Base-by-base conservation (phyloP, 78 protist genomes). In the Parvularia atlantis region DNA sequence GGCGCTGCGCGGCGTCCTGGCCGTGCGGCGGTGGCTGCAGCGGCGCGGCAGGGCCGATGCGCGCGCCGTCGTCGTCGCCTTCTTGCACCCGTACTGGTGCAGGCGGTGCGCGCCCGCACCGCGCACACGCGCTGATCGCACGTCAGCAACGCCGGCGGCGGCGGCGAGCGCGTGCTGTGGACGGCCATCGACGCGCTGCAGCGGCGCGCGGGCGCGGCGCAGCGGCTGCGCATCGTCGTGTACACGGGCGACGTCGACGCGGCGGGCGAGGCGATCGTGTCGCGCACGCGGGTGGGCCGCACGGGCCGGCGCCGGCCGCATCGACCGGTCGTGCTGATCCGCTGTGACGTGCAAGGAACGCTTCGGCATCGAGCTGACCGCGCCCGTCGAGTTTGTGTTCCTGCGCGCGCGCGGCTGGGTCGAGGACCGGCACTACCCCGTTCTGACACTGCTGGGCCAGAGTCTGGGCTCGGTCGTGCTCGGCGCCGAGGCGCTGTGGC, bases 101-200 rank as follows among this genome's bases (percentile, higher is more conserved):
- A n/a, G n/a, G n/a, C n/a, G n/a, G n/a, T n/a, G n/a, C n/a, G n/a
- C n/a, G n/a, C n/a, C n/a, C n/a, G n/a, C n/a, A n/a, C n/a, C n/a
- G n/a, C n/a, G n/a, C n/a, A n/a, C n/a, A n/a, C n/a, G n/a, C n/a
- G n/a, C n/a, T n/a, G n/a, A n/a, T 41, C 46, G 9, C 46, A 10
- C 46, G 19, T 9, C 46, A 41, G 84, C 70, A 77, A 88, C 36
- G 92, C 81, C 28, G 89, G 87, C 31, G 92, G 92, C 1, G 92
- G 92, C 5, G 92, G 92, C 22, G 92, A 88, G 71, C 61, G 92
- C 6, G 91, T 86, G 22, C 66, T 84, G 33, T 84, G 80, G 81
- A 52, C n/a, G 16, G 63, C 66, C 1, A 13, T 71, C n/a, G 19
- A 14, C 17, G 82, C 66, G 9, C 43, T 82, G 59, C 66, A 43